Percentiles rank a stretch among this genome's conserved stretches.
These are phyloP conservation scores for Penicillium mononematosum DNA, from an alignment of 495 filamentous ascomycete species.

Conservation along the genomic window DNA sequence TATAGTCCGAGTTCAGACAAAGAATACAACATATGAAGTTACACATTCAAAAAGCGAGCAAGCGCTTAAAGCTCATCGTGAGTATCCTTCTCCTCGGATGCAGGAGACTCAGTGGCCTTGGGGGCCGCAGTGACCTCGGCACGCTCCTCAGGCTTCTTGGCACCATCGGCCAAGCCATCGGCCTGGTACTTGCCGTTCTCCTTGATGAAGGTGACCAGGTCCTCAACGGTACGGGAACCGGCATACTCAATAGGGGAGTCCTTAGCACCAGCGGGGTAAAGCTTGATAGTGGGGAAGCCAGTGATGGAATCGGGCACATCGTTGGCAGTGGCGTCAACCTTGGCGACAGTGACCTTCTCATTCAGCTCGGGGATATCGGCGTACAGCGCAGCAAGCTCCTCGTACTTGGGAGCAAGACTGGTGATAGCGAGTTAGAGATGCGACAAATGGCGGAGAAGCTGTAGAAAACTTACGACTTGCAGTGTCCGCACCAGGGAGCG, in stretches of 20 bases:
- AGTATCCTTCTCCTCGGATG: slow-evolving; percentile 30
- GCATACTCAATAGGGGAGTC: slow-evolving; percentile 78
- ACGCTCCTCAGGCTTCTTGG: slow-evolving; percentile 38
- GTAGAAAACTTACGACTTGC: slow-evolving; percentile 69
- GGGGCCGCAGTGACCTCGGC: slow-evolving; percentile 28
- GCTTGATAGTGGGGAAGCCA: slow-evolving; percentile 99
- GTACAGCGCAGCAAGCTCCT: slow-evolving; percentile 83
- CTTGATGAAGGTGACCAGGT: slow-evolving; percentile 89
- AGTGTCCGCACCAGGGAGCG: slow-evolving; percentile 99
- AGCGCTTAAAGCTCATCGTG: slow-evolving; percentile 47
- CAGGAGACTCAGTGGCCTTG: slow-evolving; percentile 31
- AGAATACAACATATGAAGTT: slow-evolving; percentile 21
- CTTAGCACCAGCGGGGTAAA: slow-evolving; percentile 91
- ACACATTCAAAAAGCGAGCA: slow-evolving; percentile 17
- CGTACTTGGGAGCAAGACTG: slow-evolving; percentile 68
- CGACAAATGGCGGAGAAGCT: not conserved
- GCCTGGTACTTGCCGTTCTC: slow-evolving; percentile 89
- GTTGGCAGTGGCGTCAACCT: slow-evolving; percentile 96
- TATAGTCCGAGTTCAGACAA: slow-evolving; percentile 18
- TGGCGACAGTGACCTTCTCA: slow-evolving; percentile 88
- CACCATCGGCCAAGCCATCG: slow-evolving; percentile 55
- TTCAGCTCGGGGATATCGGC: slow-evolving; percentile 64
- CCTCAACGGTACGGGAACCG: slow-evolving; percentile 87
- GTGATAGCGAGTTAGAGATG: slow-evolving; percentile 2
- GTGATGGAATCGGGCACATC: slow-evolving; percentile 95